These are phyloP conservation scores for Colletotrichum melonis DNA, from an alignment of 2,329 filamentous ascomycete genomes.

Conservation along the genomic window DNA sequence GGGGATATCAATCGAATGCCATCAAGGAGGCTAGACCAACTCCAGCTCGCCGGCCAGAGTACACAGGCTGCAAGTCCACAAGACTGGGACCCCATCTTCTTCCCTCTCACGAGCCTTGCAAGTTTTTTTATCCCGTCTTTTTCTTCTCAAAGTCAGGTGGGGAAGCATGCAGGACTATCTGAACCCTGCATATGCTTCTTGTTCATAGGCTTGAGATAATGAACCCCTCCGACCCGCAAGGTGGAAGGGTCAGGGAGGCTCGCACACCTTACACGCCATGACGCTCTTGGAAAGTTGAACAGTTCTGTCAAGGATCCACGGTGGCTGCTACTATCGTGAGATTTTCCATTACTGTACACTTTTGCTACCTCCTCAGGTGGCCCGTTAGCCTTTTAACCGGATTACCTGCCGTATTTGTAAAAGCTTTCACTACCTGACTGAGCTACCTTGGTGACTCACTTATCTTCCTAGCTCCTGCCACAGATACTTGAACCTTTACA, in stretches of 20 bases:
- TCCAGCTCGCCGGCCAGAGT: neutral
- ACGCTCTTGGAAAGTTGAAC: neutral
- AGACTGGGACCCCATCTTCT: neutral
- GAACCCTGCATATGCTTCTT: constrained; percentile 9
- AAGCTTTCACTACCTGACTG: neutral
- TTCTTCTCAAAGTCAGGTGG: neutral
- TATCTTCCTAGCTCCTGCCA: neutral
- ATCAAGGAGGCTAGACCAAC: constrained; percentile 2
- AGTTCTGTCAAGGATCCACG: constrained; percentile 8
- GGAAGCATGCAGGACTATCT: neutral
- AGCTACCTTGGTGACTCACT: neutral
- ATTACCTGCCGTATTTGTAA: neutral
- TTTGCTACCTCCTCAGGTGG: neutral
- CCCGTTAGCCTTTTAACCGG: neutral
- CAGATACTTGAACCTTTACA: neutral
- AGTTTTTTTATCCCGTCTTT: neutral
- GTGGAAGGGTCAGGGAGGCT: neutral
- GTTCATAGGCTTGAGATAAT: neutral
- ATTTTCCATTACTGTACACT: neutral
- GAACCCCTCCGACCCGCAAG: neutral
- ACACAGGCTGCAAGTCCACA: neutral
- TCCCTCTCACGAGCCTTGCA: neutral
- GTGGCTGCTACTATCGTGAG: constrained; percentile 13
- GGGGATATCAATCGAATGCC: neutral
- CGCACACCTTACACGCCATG: neutral